A percentile compares a stretch with the other conserved stretches of the same genome.
Evolutionary conservation across 192 early-diverging fungal species (phyloP).

Genomic region (Pilobolus umbonatus): DNA sequence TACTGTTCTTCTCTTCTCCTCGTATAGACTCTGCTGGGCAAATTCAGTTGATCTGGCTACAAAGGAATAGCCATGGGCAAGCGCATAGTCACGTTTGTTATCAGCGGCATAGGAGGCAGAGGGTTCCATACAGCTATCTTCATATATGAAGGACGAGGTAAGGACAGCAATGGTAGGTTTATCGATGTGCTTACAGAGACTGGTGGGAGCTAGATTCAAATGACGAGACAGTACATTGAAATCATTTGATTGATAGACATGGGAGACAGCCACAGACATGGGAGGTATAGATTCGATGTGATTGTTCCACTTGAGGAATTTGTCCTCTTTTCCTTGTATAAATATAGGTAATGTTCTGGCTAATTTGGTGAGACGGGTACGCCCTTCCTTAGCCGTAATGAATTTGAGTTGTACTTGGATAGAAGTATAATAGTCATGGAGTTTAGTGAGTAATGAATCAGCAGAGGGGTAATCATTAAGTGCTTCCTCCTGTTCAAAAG

Average conservation of each 20-base stretch:
- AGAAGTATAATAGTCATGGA: conserved; percentile 22
- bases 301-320: conserved; percentile 41
- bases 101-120: conserved; percentile 39
- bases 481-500: conserved; percentile 21
- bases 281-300: conserved; percentile 35
- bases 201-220: conserved; percentile 25
- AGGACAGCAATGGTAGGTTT: conserved; percentile 38
- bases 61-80: conserved; percentile 49
- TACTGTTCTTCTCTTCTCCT: conserved; percentile 40
- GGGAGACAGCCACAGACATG: conserved; percentile 34
- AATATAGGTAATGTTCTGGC: not conserved
- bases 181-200: conserved; percentile 24
- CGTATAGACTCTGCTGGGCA: conserved; percentile 40
- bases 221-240: conserved; percentile 29
- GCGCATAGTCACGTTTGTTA: conserved; percentile 51
- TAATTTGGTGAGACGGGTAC: not conserved
- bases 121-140: conserved; percentile 49
- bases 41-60: conserved; percentile 52
- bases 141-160: conserved; percentile 51
- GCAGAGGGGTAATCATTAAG: conserved; percentile 12
- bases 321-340: conserved; percentile 4
- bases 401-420: conserved; percentile 1
- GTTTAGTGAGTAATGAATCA: conserved; percentile 19
- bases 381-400: not conserved
- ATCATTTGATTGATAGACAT: conserved; percentile 45